phyloP scores from a whole-genome alignment of 2,329 filamentous ascomycete species.

The Talaromyces rugulosus region DNA sequence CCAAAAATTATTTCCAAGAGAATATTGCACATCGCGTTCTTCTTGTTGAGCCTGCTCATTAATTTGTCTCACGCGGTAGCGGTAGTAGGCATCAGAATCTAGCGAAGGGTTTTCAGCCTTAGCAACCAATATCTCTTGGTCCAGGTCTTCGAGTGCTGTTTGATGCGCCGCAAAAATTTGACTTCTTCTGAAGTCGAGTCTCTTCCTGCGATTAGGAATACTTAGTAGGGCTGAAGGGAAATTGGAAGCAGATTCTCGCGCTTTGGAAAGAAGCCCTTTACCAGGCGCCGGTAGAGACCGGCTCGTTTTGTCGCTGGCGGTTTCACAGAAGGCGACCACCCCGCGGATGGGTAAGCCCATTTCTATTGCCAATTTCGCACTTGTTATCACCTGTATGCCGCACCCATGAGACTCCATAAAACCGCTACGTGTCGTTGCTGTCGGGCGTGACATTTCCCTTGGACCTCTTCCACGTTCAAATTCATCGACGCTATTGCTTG shows the following conservation, averaged over 20 bases:
- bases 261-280: slow-evolving; percentile 74
- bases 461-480: slow-evolving; percentile 92
- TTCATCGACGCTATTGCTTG: slow-evolving; percentile 94
- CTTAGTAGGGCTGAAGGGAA: slow-evolving; percentile 94
- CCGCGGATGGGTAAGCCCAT: slow-evolving; percentile 69
- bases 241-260: slow-evolving; percentile 82
- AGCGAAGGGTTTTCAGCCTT: neutral
- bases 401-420: slow-evolving; percentile 99
- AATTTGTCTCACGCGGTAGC: slow-evolving; percentile 76
- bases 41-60: neutral
- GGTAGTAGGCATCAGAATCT: slow-evolving; percentile 55
- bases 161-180: slow-evolving; percentile 73
- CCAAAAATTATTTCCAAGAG: slow-evolving; percentile 98
- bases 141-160: neutral
- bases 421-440: slow-evolving; percentile 90
- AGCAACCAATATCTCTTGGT: neutral
- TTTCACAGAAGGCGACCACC: slow-evolving; percentile 86
- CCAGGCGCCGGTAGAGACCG: slow-evolving; percentile 96
- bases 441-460: slow-evolving; percentile 90
- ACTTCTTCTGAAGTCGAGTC: slow-evolving; percentile 87
- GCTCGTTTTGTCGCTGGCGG: slow-evolving; percentile 97
- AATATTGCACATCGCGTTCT: neutral
- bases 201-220: slow-evolving; percentile 92
- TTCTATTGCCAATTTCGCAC: slow-evolving; percentile 7
- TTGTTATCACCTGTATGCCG: slow-evolving; percentile 42